A percentile compares a stretch with the other conserved stretches of the same genome.
Evolutionary conservation across 73 alveolate genomes (phyloP).

Genomic region (Paramecium sexaurelia): DNA sequence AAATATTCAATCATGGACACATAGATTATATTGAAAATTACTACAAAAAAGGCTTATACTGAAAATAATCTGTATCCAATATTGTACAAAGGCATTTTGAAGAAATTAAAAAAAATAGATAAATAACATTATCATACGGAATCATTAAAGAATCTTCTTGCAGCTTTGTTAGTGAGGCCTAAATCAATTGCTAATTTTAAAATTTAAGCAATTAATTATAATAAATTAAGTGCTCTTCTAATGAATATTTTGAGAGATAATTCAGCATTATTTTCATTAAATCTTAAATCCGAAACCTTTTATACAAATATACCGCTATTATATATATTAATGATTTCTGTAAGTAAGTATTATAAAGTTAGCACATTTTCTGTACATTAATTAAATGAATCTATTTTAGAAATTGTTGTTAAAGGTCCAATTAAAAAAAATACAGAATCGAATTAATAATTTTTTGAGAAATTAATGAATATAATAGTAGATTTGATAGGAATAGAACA

Average conservation of each 20-base stretch:
- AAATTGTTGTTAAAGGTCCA: neutral
- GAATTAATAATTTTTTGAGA: neutral
- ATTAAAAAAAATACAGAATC: neutral
- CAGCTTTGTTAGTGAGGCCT: neutral
- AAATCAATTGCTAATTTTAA: neutral
- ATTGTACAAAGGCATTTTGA: neutral
- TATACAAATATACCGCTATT: neutral
- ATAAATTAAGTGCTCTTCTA: neutral
- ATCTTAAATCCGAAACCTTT: neutral
- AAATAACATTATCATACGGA: conserved; percentile 8
- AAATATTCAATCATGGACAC: neutral
- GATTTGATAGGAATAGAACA: neutral
- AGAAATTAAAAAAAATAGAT: neutral
- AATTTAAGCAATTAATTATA: neutral
- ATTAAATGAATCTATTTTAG: neutral
- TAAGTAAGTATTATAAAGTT: neutral
- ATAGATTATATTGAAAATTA: neutral
- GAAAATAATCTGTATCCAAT: neutral
- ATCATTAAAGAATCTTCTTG: conserved; percentile 10
- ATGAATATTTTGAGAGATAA: neutral
- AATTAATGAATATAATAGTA: neutral
- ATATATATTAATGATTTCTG: neutral
- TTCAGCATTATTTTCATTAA: neutral
- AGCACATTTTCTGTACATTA: neutral
- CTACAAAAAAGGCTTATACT: neutral